Percentiles rank a stretch among this genome's conserved stretches.
Conservation (phyloP, 345 rosid genomes). For the Rhizophora mangle region DNA sequence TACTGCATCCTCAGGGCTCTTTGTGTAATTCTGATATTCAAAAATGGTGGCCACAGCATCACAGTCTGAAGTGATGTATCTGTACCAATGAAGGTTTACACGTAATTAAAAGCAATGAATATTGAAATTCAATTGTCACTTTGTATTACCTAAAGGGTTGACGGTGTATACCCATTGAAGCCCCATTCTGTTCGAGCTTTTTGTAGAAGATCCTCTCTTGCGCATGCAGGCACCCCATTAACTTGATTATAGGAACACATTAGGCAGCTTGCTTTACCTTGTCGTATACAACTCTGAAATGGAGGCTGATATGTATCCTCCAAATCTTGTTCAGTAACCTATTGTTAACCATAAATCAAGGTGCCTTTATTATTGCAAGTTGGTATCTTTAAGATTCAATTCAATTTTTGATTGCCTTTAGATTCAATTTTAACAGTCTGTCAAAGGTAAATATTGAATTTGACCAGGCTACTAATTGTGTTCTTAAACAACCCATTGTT, state of each 20-base stretch:
- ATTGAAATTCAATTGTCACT: neutral
- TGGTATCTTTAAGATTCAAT: too few species aligned
- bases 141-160: constrained; percentile 1
- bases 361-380: too few species aligned
- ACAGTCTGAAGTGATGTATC: constrained; percentile 93
- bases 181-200: constrained; percentile 85
- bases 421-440: too few species aligned
- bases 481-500: too few species aligned
- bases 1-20: constrained; percentile 64
- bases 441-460: too few species aligned
- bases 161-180: constrained; percentile 56
- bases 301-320: constrained; percentile 85
- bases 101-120: neutral
- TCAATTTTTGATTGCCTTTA: too few species aligned
- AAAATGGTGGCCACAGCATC: constrained; percentile 88
- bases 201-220: constrained; percentile 52
- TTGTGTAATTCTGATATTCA: constrained; percentile 68
- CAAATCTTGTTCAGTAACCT: constrained; percentile 87
- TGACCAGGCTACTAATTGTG: too few species aligned
- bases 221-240: constrained; percentile 90
- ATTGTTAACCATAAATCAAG: neutral
- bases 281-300: constrained; percentile 61
- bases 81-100: constrained; percentile 20
- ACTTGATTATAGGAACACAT: constrained; percentile 92
- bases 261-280: constrained; percentile 91